These are phyloP conservation scores for Madurella mycetomatis DNA, from an alignment of 2,329 filamentous ascomycete species.

Conservation along the genomic window DNA sequence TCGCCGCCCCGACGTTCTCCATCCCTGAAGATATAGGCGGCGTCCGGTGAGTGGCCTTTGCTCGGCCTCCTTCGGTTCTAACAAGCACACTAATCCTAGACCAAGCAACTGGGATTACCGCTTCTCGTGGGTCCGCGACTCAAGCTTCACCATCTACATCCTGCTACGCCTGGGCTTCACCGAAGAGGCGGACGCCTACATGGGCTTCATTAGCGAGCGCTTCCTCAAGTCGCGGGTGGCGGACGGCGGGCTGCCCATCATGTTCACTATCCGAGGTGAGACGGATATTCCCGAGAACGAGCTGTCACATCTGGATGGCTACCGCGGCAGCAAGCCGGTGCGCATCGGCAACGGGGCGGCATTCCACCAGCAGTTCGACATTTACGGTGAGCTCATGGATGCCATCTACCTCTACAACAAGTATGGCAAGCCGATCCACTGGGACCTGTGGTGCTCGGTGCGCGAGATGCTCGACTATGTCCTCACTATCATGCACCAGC, in stretches of 20 bases:
- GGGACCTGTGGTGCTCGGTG: constrained; percentile 71
- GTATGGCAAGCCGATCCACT: constrained; percentile 70
- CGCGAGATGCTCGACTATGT: constrained; percentile 68
- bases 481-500: constrained; percentile 59
- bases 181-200: constrained; percentile 72
- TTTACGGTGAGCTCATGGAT: constrained; percentile 76
- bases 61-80: background rate
- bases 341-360: constrained; percentile 74
- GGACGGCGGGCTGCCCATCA: constrained; percentile 66
- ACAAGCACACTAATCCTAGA: background rate
- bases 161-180: constrained; percentile 71
- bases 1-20: constrained; percentile 73
- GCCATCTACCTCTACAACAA: constrained; percentile 75
- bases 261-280: constrained; percentile 74
- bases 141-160: constrained; percentile 74
- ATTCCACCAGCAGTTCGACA: constrained; percentile 72
- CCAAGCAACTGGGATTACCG: constrained; percentile 65
- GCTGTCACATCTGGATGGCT: constrained; percentile 66
- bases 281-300: constrained; percentile 70
- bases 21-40: constrained; percentile 71
- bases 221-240: constrained; percentile 57
- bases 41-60: constrained; percentile 34
- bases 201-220: constrained; percentile 70
- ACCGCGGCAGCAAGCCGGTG: constrained; percentile 65
- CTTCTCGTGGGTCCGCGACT: constrained; percentile 75